phyloP scores from a whole-genome alignment of 148 eudicot species.

The Vaccinium myrtillus region DNA sequence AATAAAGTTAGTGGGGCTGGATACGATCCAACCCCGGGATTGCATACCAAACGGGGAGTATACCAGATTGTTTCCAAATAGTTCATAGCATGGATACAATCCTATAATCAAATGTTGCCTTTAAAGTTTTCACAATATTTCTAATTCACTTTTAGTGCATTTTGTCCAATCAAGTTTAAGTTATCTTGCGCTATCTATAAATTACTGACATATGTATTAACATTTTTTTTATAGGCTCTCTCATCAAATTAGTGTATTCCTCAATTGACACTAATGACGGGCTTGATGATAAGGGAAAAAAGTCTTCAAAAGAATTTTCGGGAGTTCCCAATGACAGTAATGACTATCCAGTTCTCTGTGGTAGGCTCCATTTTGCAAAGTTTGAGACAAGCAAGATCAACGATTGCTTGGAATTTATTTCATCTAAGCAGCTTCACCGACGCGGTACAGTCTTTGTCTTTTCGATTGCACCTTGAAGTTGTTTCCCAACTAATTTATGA shows the following conservation, averaged over 20 bases:
- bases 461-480: neutral
- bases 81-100: no score
- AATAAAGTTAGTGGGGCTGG: neutral
- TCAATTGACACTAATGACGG: slow-evolving; percentile 33
- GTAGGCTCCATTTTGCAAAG: slow-evolving; percentile 76
- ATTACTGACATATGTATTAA: neutral
- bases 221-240: slow-evolving; percentile 52
- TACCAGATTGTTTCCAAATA: neutral
- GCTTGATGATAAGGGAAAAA: slow-evolving; percentile 26
- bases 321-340: slow-evolving; percentile 31
- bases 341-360: slow-evolving; percentile 38
- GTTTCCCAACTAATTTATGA: neutral
- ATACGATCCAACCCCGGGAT: neutral
- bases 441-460: slow-evolving; percentile 41
- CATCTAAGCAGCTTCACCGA: slow-evolving; percentile 58
- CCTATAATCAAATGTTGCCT: neutral
- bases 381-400: slow-evolving; percentile 81
- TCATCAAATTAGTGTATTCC: slow-evolving; percentile 85
- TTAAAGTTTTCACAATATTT: neutral
- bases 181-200: neutral
- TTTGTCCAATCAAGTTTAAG: neutral
- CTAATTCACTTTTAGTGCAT: neutral
- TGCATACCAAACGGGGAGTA: neutral
- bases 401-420: slow-evolving; percentile 81
- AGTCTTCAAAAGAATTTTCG: slow-evolving; percentile 31